Evolutionary conservation across 768 basidiomycete genomes (phyloP).

Genomic region (Phlebiopsis gigantea): DNA sequence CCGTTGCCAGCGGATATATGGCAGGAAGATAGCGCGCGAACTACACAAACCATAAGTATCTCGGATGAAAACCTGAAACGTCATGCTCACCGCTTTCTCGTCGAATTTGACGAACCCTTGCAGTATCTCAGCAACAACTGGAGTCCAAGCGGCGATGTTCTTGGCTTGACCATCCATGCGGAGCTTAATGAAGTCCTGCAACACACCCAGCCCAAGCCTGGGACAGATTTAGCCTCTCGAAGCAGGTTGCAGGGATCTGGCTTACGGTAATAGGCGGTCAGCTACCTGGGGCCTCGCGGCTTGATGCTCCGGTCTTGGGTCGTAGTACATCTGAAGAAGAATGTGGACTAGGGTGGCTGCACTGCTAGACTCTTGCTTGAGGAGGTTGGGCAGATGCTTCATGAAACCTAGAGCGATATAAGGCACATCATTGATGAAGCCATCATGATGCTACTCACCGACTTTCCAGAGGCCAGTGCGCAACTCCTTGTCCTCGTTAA

Average conservation of each 20-base stretch:
- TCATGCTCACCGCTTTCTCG: slow-evolving; percentile 78
- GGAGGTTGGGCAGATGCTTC: slow-evolving; percentile 96
- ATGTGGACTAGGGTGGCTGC: slow-evolving; percentile 93
- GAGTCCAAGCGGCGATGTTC: slow-evolving; percentile 96
- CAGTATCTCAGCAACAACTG: slow-evolving; percentile 94
- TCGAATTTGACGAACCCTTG: slow-evolving; percentile 89
- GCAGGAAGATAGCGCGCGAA: slow-evolving; percentile 84
- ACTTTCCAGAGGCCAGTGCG: slow-evolving; percentile 99
- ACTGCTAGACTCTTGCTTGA: slow-evolving; percentile 98
- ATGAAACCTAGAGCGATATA: slow-evolving; percentile 71
- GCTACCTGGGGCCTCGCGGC: slow-evolving; percentile 76
- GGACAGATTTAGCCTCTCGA: slow-evolving; percentile 5
- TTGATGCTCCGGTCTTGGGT: slow-evolving; percentile 83
- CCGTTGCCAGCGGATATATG: slow-evolving; percentile 86
- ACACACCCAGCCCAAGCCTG: slow-evolving; percentile 82
- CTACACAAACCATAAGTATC: slow-evolving; percentile 36
- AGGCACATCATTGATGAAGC: neutral
- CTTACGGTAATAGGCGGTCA: slow-evolving; percentile 66
- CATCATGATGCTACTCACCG: slow-evolving; percentile 50
- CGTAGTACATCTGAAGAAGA: slow-evolving; percentile 89
- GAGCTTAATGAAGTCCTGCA: slow-evolving; percentile 88
- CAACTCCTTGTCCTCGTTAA: slow-evolving; percentile 98
- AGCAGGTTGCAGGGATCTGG: slow-evolving; percentile 10
- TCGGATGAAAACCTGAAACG: neutral
- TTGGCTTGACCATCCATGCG: slow-evolving; percentile 88